Evolutionary conservation across 345 rosid genomes (phyloP), one percentile per base, ranked within the genome.

Genomic region (Eutrema heterophyllum): DNA sequence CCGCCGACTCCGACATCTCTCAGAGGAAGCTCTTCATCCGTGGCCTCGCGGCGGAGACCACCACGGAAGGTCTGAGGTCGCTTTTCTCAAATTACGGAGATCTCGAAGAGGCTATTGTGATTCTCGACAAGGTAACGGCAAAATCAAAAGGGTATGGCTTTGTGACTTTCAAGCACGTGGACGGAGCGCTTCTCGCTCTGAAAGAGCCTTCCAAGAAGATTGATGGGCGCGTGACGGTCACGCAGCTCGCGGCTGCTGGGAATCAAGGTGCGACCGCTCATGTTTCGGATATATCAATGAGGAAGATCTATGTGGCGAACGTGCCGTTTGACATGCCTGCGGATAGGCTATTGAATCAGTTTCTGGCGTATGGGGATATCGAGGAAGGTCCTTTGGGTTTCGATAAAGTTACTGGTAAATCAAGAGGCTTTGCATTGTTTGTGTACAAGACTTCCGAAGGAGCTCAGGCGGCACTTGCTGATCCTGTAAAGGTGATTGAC

Each of bases 301-400:
- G 96, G 89, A 92, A 92, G 84, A 92, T 92, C 14, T 92, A 84
- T 61, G 98, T 92, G 40, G 89, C 83, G 14, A 90, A 90, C 40
- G 98, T 92, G 7, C 91, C 92, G 2, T 64, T 76, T n/a, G 94
- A 88, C 36, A 82, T 88, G 85, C 85, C 87, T 0, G 84, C 88
- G 9, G 95, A 86, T 49, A 92, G 87, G 83, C 61, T 92, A 6
- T 16, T 83, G 71, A 79, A 81, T 27, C 87, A 68, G 51, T 92
- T 92, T 53, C 15, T 86, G 14, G 80, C 76, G 66, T 92, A 85
- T 48, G 98, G 98, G 1, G 96, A 92, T 70, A 90, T 92, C 30
- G 98, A 90, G 57, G 95, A 87, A 71, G 98, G 98, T 11, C 98
- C 98, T 1, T 68, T 92, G 35, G 98, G 98, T 2, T 88, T 88